Evolutionary conservation across 768 basidiomycete genomes (phyloP).

Genomic region (Baorangia bicolor): DNA sequence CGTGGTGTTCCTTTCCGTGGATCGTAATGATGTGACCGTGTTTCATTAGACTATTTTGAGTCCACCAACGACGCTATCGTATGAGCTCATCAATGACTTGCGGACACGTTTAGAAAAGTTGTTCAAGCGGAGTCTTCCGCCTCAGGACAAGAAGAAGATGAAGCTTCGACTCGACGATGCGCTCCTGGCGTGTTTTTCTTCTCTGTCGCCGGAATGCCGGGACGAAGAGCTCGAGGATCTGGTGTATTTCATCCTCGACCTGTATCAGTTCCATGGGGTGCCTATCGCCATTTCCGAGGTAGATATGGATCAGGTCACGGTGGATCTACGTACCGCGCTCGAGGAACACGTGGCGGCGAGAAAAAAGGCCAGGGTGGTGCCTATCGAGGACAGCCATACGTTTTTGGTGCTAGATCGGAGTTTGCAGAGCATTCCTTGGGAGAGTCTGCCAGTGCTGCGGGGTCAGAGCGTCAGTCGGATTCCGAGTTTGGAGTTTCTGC

Average conservation of each 20-base stretch:
- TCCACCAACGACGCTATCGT: slow-evolving; percentile 41
- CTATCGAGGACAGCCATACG: slow-evolving; percentile 60
- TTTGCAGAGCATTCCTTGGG: slow-evolving; percentile 91
- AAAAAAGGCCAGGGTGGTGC: slow-evolving; percentile 32
- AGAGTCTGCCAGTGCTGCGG: slow-evolving; percentile 83
- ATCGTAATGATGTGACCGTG: background rate
- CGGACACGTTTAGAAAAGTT: slow-evolving; percentile 70
- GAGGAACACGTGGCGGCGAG: slow-evolving; percentile 59
- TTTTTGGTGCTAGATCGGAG: slow-evolving; percentile 92
- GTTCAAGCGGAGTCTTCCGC: slow-evolving; percentile 62
- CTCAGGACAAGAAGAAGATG: slow-evolving; percentile 58
- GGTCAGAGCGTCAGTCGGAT: slow-evolving; percentile 90
- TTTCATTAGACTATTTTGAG: slow-evolving; percentile 56
- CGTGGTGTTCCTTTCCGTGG: slow-evolving; percentile 10
- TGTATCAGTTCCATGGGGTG: slow-evolving; percentile 92
- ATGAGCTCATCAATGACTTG: slow-evolving; percentile 53
- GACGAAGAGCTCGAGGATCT: slow-evolving; percentile 97
- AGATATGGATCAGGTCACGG: slow-evolving; percentile 84
- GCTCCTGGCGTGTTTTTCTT: slow-evolving; percentile 84
- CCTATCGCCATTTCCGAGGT: slow-evolving; percentile 88
- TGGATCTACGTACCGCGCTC: slow-evolving; percentile 77
- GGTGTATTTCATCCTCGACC: slow-evolving; percentile 88
- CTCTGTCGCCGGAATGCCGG: slow-evolving; percentile 73
- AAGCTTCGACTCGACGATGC: slow-evolving; percentile 65
- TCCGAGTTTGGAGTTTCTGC: slow-evolving; percentile 83